Evolutionary conservation across 73 alveolate genomes (phyloP).

Genomic region (Tetrahymena thermophila): DNA sequence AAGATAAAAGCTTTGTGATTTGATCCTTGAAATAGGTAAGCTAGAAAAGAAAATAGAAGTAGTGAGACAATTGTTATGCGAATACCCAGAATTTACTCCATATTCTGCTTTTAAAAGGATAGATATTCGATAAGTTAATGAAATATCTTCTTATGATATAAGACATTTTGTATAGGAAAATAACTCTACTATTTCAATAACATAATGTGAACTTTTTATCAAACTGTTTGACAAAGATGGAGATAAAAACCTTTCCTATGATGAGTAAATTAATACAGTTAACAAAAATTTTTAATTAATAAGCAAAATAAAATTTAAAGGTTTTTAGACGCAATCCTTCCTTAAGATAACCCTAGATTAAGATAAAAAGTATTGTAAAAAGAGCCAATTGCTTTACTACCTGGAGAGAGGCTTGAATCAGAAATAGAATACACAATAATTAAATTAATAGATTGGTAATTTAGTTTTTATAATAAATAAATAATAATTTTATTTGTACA

Average conservation of each 20-base stretch:
- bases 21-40: not conserved
- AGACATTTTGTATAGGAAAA: not conserved
- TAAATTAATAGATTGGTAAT: not conserved
- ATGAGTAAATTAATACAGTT: not conserved
- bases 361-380: not conserved
- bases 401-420: not conserved
- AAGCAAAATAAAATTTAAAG: not conserved
- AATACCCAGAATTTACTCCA: not conserved
- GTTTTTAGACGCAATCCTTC: not conserved
- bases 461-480: not conserved
- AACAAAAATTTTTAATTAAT: no score
- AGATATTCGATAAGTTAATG: not conserved
- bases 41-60: not conserved
- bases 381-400: not conserved
- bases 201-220: not conserved
- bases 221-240: not conserved
- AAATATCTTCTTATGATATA: not conserved
- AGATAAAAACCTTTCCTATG: not conserved
- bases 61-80: not conserved
- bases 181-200: not conserved
- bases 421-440: not conserved
- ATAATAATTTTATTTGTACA: no score
- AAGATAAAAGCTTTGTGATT: not conserved
- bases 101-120: not conserved
- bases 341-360: not conserved